phyloP scores from a whole-genome alignment of 2,329 filamentous ascomycete genomes.

The Ophiostoma quercus region DNA sequence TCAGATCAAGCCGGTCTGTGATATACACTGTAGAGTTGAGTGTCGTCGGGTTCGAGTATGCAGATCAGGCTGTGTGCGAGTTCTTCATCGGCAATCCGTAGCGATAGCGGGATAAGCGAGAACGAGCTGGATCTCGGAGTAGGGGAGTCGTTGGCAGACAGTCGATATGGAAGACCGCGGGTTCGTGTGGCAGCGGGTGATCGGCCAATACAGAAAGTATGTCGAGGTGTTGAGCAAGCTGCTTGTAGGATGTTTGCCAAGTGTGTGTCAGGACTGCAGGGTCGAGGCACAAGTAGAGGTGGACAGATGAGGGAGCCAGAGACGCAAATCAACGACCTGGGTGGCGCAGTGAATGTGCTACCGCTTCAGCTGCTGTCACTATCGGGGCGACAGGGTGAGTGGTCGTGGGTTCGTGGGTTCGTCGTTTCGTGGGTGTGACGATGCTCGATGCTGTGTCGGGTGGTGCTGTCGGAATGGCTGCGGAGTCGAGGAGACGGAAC shows the following conservation, averaged over 20 bases:
- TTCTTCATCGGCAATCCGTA: constrained; percentile 17
- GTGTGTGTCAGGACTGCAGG: neutral
- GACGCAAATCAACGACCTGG: neutral
- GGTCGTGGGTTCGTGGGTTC: neutral
- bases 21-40: too few species aligned
- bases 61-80: neutral
- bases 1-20: neutral
- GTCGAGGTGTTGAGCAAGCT: neutral
- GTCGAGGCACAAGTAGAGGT: neutral
- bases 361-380: neutral
- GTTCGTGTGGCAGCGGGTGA: neutral
- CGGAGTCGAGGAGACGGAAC: neutral
- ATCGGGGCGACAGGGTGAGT: neutral
- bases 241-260: too few species aligned
- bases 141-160: neutral
- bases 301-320: neutral
- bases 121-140: neutral
- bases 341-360: neutral
- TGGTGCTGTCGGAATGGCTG: neutral
- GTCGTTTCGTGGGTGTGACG: neutral
- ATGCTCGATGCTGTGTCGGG: neutral
- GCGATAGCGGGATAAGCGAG: neutral
- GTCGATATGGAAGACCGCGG: neutral
- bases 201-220: neutral
- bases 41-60: too few species aligned